A percentile compares a stretch with the other conserved stretches of the same genome.
Conservation (phyloP, 805 yeast species). For the Candida schatavii region DNA sequence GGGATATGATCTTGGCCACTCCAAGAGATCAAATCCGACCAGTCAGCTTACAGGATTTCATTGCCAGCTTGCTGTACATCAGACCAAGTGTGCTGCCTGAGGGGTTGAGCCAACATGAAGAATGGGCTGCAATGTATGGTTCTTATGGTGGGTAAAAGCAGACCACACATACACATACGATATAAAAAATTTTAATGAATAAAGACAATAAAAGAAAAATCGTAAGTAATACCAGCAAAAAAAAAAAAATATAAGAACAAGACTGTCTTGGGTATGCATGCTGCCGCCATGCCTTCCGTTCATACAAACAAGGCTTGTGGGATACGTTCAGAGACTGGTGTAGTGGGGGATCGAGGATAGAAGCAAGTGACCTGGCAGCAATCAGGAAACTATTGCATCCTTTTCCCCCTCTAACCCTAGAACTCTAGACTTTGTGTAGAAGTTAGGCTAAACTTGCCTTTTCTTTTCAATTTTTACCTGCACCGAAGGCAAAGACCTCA, state of each 20-base stretch:
- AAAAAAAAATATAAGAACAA: not conserved
- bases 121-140: conserved; percentile 86
- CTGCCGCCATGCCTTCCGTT: no score
- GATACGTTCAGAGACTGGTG: no score
- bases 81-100: conserved; percentile 86
- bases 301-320: no score
- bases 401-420: no score
- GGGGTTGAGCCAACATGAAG: conserved; percentile 75
- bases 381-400: no score
- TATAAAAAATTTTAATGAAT: not conserved
- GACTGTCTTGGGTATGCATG: not conserved
- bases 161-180: not conserved
- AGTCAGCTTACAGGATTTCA: conserved; percentile 69
- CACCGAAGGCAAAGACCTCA: no score
- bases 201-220: not conserved
- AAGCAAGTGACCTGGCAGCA: no score
- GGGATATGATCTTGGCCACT: conserved; percentile 71
- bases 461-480: no score
- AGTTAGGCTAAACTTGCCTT: no score
- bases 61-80: conserved; percentile 69
- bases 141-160: conserved; percentile 67
- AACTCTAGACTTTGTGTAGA: no score
- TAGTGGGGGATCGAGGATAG: no score
- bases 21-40: conserved; percentile 78
- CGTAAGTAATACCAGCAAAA: not conserved